Percentiles rank a stretch among this genome's conserved stretches.
phyloP scores from a whole-genome alignment of 179 eudicot species.

The Heliamphora ciliata region DNA sequence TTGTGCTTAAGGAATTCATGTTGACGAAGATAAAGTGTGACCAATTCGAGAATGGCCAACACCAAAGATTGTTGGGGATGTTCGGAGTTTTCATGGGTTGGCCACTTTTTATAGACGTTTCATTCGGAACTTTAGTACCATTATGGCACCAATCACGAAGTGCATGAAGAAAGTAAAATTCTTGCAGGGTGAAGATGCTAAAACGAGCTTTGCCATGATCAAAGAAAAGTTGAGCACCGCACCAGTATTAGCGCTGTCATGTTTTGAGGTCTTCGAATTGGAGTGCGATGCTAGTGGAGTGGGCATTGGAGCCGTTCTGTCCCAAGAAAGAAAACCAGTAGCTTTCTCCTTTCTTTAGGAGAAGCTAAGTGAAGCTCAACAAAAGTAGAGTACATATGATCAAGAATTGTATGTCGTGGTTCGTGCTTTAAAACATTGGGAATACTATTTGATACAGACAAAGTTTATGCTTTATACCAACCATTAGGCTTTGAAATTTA shows the following conservation, averaged over 20 bases:
- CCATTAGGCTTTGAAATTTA: neutral
- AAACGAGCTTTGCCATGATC: neutral
- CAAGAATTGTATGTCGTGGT: neutral
- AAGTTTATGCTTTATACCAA: neutral
- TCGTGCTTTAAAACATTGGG: neutral
- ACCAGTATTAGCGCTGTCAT: neutral
- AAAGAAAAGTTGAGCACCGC: neutral
- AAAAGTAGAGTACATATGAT: neutral
- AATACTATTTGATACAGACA: neutral
- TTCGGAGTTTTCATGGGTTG: conserved; percentile 3
- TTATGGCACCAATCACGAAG: neutral
- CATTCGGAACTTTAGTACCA: neutral
- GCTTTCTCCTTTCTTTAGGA: neutral
- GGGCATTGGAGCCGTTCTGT: neutral
- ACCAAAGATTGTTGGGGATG: neutral
- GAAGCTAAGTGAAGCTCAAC: neutral
- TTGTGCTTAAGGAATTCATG: neutral
- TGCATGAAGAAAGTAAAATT: neutral
- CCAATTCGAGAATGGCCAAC: conserved; percentile 1
- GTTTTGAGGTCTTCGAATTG: neutral
- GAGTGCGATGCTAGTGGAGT: neutral
- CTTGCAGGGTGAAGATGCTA: neutral
- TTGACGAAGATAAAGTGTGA: neutral
- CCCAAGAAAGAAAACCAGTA: neutral
- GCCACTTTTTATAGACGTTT: neutral